These are phyloP conservation scores for Chytriomyces sp. DNA, from an alignment of 192 early-diverging fungal genomes.

Conservation along the genomic window DNA sequence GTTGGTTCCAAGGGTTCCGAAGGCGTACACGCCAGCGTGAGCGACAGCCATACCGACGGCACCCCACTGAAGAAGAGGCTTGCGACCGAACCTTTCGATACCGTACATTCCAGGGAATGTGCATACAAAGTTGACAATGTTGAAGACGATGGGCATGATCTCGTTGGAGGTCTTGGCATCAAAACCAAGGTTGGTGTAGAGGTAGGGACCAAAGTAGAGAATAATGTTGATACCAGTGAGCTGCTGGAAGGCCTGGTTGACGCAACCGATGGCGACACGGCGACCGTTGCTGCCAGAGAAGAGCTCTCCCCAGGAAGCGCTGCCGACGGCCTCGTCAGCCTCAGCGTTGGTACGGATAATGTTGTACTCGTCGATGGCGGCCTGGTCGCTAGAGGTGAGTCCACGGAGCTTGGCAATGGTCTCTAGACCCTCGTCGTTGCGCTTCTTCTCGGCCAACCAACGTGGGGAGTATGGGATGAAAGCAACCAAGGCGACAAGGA, in stretches of 20 bases:
- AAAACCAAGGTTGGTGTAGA: conserved; percentile 40
- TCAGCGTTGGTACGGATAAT: conserved; percentile 56
- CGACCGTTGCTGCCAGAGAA: conserved; percentile 52
- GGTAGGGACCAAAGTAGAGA: conserved; percentile 64
- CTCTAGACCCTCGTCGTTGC: too few species aligned
- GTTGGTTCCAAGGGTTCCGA: too few species aligned
- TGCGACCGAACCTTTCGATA: conserved; percentile 84
- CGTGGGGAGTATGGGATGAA: too few species aligned
- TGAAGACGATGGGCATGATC: too few species aligned
- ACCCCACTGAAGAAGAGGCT: too few species aligned
- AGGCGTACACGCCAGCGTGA: too few species aligned
- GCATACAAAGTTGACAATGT: too few species aligned
- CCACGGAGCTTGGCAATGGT: conserved; percentile 53
- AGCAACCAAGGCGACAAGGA: conserved; percentile 68
- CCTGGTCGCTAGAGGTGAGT: conserved; percentile 34
- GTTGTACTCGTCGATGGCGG: conserved; percentile 48
- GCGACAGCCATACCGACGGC: too few species aligned
- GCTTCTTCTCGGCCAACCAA: too few species aligned
- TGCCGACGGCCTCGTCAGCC: conserved; percentile 52
- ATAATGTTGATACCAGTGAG: too few species aligned
- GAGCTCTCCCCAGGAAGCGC: conserved; percentile 63
- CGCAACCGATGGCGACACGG: conserved; percentile 62
- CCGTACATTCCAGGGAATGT: conserved; percentile 86
- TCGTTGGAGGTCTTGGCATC: conserved; percentile 74
- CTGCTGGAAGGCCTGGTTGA: conserved; percentile 64